Base-by-base conservation (phyloP, 257 asterid species). In the Salvia splendens region DNA sequence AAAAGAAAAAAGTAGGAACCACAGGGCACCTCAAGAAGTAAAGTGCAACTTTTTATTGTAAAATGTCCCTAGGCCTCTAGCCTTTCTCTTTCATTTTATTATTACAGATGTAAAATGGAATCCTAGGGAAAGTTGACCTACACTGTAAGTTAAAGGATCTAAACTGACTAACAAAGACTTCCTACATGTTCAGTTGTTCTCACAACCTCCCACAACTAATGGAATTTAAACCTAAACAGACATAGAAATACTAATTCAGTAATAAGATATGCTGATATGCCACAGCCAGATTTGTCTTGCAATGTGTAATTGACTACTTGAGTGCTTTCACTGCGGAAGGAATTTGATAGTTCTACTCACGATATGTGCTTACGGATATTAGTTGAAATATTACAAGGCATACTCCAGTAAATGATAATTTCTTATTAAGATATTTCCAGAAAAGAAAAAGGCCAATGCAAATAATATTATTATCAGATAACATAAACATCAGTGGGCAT, bases 361-460 rank as follows among this genome's bases (percentile, higher is more conserved):
- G 30, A 24, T 24, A 24, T 24, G 30, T 24, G 30, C 30, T 24
- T 24, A 24, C 30, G 2, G 30, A 28, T 58, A 4, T 30, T 40
- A 71, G 32, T 24, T 49, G 61, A 45, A 52, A 12, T 61, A 70
- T 28, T 20, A 3, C 1, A 48, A 50, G 35, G 63, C 55, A 24
- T 35, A 20, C 28, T 46, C 16, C 52, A 49, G 40, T 20, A 38
- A 42, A 38, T 20, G 65, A 51, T 33, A 40, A 32, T 4, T 69
- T 83, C 87, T 82, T 28, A 15, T 33, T 54, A 33, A 9, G 46
- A 16, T 20, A 53, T 40, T 38, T 4, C 30, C 7, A 40, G 12
- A 42, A 6, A 17, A 16, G 12, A 42, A 61, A 20, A 40, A 40
- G 63, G 61, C 61, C 5, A 1, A 20, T 5, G 11, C 33, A 12